A percentile compares a stretch with the other conserved stretches of the same genome.
Evolutionary conservation across 2,329 filamentous ascomycete species (phyloP).

Genomic region (Hypocreales sp.): DNA sequence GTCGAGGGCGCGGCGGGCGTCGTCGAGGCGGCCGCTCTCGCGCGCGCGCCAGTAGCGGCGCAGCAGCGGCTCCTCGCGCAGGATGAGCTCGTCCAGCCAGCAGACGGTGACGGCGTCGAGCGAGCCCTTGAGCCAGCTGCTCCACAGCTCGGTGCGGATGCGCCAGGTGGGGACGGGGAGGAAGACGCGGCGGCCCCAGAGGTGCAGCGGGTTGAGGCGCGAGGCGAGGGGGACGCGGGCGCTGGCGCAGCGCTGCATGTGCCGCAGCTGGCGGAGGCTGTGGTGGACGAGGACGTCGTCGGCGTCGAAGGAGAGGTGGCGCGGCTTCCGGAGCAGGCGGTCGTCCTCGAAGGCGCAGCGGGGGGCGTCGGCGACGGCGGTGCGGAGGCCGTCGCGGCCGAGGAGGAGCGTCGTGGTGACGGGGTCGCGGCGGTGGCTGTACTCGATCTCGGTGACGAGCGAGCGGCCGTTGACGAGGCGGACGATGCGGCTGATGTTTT

Average conservation of each 20-base stretch:
- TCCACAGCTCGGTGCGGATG: slow-evolving; percentile 32
- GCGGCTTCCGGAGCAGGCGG: slow-evolving; percentile 11
- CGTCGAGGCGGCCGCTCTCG: slow-evolving; percentile 22
- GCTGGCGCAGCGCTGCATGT: slow-evolving; percentile 9
- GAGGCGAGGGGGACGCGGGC: slow-evolving; percentile 8
- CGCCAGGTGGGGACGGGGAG: slow-evolving; percentile 26
- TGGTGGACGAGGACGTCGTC: slow-evolving; percentile 21
- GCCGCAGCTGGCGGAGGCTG: slow-evolving; percentile 10
- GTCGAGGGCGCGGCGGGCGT: slow-evolving; percentile 27
- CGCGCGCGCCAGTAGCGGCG: slow-evolving; percentile 27
- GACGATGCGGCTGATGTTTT: slow-evolving; percentile 18
- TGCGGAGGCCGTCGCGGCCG: slow-evolving; percentile 7
- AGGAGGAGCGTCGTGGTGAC: slow-evolving; percentile 15
- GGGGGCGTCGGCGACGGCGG: slow-evolving; percentile 9
- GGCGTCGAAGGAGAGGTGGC: slow-evolving; percentile 14
- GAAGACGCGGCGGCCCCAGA: slow-evolving; percentile 13
- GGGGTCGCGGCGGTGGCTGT: slow-evolving; percentile 21
- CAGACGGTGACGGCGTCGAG: slow-evolving; percentile 32
- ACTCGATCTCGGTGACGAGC: slow-evolving; percentile 16
- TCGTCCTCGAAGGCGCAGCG: slow-evolving; percentile 13
- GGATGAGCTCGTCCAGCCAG: slow-evolving; percentile 32
- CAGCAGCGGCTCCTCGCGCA: slow-evolving; percentile 28
- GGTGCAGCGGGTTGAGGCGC: slow-evolving; percentile 9
- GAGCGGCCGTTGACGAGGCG: slow-evolving; percentile 9
- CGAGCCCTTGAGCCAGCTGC: slow-evolving; percentile 28